phyloP scores from a whole-genome alignment of 805 yeast genomes.

The Nakazawaea anatomiae region DNA sequence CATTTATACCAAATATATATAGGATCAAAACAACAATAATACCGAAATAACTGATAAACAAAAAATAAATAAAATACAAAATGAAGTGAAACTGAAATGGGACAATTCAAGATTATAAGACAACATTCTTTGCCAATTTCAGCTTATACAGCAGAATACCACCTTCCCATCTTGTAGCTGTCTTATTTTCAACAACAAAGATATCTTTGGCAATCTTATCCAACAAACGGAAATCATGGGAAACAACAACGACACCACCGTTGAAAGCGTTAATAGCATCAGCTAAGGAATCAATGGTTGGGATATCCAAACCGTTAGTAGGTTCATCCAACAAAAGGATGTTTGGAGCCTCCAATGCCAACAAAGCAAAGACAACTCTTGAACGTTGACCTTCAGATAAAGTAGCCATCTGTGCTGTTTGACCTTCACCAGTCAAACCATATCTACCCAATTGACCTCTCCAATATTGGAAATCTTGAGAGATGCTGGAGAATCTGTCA shows the following conservation, averaged over 20 bases:
- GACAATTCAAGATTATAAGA: constrained; percentile 36
- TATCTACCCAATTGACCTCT: constrained; percentile 97
- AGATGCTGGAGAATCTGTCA: constrained; percentile 81
- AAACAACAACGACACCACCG: constrained; percentile 98
- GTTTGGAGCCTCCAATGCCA: constrained; percentile 94
- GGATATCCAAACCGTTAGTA: constrained; percentile 98
- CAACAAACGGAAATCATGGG: constrained; percentile 97
- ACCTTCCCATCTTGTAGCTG: constrained; percentile 96
- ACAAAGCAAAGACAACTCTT: constrained; percentile 93
- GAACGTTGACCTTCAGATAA: constrained; percentile 99
- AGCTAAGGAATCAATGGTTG: constrained; percentile 96
- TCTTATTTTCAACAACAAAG: constrained; percentile 90
- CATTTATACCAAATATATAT: neutral
- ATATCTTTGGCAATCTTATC: constrained; percentile 97
- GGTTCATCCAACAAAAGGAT: constrained; percentile 96
- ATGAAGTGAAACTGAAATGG: neutral
- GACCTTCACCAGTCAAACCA: constrained; percentile 98
- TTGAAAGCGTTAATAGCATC: constrained; percentile 90
- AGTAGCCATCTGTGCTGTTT: constrained; percentile 98
- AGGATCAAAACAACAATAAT: neutral
- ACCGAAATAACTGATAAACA: neutral
- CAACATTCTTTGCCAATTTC: constrained; percentile 88
- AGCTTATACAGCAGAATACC: constrained; percentile 86
- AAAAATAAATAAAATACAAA: neutral
- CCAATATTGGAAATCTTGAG: constrained; percentile 99